phyloP scores from a whole-genome alignment of 768 basidiomycete genomes.

The Suillus fuscotomentosus region DNA sequence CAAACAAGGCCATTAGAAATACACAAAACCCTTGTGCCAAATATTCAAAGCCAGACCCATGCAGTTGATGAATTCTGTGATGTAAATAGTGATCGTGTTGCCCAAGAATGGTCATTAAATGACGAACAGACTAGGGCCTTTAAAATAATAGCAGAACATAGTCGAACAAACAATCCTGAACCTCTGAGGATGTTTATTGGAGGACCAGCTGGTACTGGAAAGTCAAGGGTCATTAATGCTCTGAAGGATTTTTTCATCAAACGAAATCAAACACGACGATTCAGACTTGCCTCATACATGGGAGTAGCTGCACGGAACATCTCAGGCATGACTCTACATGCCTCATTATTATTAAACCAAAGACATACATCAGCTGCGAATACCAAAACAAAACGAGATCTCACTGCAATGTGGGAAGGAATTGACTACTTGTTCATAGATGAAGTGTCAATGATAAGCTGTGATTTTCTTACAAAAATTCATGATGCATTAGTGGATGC shows the following conservation, averaged over 20 bases:
- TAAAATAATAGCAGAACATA: conserved; percentile 27
- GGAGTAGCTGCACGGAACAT: conserved; percentile 31
- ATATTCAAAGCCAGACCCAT: background rate
- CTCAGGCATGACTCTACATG: conserved; percentile 37
- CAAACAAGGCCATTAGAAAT: background rate
- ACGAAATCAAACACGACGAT: conserved; percentile 19
- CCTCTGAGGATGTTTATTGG: conserved; percentile 34
- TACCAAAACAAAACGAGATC: background rate
- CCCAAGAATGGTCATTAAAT: conserved; percentile 18
- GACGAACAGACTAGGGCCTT: conserved; percentile 33
- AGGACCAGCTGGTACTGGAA: conserved; percentile 35
- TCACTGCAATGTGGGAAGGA: conserved; percentile 10
- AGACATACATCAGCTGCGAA: background rate
- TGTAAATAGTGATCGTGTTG: background rate
- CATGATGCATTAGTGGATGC: conserved; percentile 31
- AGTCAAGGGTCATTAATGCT: conserved; percentile 28
- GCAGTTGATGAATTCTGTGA: background rate
- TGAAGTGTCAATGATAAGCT: conserved; percentile 39
- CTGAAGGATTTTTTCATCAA: conserved; percentile 21
- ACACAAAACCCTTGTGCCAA: background rate
- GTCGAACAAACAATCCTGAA: conserved; percentile 4
- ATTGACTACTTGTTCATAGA: conserved; percentile 42
- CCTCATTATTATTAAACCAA: conserved; percentile 26
- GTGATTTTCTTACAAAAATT: conserved; percentile 29
- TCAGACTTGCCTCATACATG: conserved; percentile 31